Percentiles rank a stretch among this genome's conserved stretches.
phyloP scores from a whole-genome alignment of 805 yeast genomes.

The Saturnispora ahearnii region DNA sequence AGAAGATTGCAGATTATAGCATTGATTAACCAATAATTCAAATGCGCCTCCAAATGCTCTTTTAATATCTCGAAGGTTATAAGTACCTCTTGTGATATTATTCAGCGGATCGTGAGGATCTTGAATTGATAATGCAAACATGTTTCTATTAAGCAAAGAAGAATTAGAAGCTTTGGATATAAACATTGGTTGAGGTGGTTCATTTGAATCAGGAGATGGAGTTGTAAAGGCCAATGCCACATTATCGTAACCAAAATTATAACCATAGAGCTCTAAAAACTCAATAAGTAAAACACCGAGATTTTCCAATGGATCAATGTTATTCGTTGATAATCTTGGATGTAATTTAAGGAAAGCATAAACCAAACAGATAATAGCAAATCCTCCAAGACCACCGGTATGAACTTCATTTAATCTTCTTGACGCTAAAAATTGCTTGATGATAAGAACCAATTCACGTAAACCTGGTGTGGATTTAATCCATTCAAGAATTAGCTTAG shows the following conservation, averaged over 20 bases:
- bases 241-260: slow-evolving; percentile 75
- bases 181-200: slow-evolving; percentile 38
- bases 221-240: slow-evolving; percentile 53
- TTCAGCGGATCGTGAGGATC: slow-evolving; percentile 84
- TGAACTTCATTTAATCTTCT: slow-evolving; percentile 79
- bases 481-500: slow-evolving; percentile 71
- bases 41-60: slow-evolving; percentile 86
- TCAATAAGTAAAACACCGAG: slow-evolving; percentile 82
- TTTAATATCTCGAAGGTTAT: slow-evolving; percentile 67
- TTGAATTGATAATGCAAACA: slow-evolving; percentile 66
- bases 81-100: slow-evolving; percentile 79
- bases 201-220: slow-evolving; percentile 34
- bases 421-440: slow-evolving; percentile 77
- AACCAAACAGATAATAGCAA: slow-evolving; percentile 80
- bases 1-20: slow-evolving; percentile 62
- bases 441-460: slow-evolving; percentile 68
- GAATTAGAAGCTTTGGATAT: slow-evolving; percentile 40
- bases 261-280: slow-evolving; percentile 87
- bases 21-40: slow-evolving; percentile 62
- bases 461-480: slow-evolving; percentile 62
- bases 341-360: slow-evolving; percentile 71
- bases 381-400: slow-evolving; percentile 93
- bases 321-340: slow-evolving; percentile 61
- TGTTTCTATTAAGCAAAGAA: slow-evolving; percentile 37
- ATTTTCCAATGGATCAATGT: slow-evolving; percentile 61